These are phyloP conservation scores for Mycena latifolia DNA, from an alignment of 768 basidiomycete species.

Conservation along the genomic window DNA sequence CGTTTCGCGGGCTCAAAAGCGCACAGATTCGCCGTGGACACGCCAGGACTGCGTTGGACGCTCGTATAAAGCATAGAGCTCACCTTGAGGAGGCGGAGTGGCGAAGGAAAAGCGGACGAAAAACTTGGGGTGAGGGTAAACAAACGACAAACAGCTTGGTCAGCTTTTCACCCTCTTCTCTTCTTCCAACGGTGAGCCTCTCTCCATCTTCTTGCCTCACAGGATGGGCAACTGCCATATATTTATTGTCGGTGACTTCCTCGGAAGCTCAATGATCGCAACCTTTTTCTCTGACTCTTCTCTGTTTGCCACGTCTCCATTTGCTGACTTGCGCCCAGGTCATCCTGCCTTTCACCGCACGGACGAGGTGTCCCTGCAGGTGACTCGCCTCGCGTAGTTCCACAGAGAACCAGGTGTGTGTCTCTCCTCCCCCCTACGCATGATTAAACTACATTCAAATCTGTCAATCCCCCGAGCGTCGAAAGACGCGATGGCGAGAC, in stretches of 20 bases:
- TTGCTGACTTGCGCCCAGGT: constrained; percentile 31
- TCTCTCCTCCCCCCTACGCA: constrained; percentile 17
- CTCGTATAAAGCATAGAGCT: too few relatives aligned
- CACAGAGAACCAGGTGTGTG: constrained; percentile 1
- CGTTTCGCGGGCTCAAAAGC: too few relatives aligned
- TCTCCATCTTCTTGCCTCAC: background rate
- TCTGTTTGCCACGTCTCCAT: constrained; percentile 3
- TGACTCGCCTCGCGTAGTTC: constrained; percentile 1
- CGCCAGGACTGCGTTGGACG: too few relatives aligned
- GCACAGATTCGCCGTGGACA: too few relatives aligned
- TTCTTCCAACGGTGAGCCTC: constrained; percentile 12
- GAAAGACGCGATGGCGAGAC: constrained; percentile 43
- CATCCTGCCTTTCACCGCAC: constrained; percentile 1
- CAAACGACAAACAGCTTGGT: too few relatives aligned
- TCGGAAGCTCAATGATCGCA: constrained; percentile 61
- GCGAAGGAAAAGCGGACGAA: too few relatives aligned
- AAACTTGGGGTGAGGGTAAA: too few relatives aligned
- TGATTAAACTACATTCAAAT: constrained; percentile 53
- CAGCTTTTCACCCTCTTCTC: background rate
- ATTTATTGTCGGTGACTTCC: constrained; percentile 82
- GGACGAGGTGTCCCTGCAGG: constrained; percentile 4
- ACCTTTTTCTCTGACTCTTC: constrained; percentile 57
- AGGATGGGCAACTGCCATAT: constrained; percentile 49
- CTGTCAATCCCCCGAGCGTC: constrained; percentile 69
- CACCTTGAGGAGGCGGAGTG: too few relatives aligned